Evolutionary conservation across 2,329 filamentous ascomycete genomes (phyloP).

Genomic region (Apiospora marii): DNA sequence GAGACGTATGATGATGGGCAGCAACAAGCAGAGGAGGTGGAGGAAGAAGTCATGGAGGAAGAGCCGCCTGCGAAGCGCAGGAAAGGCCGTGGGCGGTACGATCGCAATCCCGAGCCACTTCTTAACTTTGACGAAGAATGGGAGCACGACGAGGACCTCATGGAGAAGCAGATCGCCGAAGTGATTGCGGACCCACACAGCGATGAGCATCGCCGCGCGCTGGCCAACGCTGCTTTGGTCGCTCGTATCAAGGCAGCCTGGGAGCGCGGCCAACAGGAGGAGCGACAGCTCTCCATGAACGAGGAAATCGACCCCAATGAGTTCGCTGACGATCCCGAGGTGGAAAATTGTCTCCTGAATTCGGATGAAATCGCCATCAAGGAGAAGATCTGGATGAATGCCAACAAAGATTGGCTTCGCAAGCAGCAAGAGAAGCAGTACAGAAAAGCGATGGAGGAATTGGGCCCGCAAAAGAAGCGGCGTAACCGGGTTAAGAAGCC

Average conservation of each 20-base stretch:
- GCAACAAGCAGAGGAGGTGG: slow-evolving; percentile 51
- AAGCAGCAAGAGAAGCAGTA: slow-evolving; percentile 85
- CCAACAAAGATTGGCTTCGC: slow-evolving; percentile 93
- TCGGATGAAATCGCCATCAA: slow-evolving; percentile 81
- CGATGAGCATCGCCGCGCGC: slow-evolving; percentile 61
- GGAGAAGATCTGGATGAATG: slow-evolving; percentile 91
- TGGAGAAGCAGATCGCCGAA: slow-evolving; percentile 75
- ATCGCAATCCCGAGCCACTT: slow-evolving; percentile 45
- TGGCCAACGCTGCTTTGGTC: slow-evolving; percentile 65
- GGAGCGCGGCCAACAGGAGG: slow-evolving; percentile 57
- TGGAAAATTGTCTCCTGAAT: slow-evolving; percentile 78
- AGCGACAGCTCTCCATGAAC: slow-evolving; percentile 61
- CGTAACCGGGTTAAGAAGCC: slow-evolving; percentile 58
- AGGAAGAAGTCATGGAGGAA: slow-evolving; percentile 27
- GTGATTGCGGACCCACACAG: slow-evolving; percentile 70
- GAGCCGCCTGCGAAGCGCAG: slow-evolving; percentile 21
- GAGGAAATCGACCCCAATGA: slow-evolving; percentile 79
- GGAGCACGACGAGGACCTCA: slow-evolving; percentile 67
- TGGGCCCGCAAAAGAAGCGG: slow-evolving; percentile 62
- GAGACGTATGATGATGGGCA: slow-evolving; percentile 45
- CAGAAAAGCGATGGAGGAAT: slow-evolving; percentile 68
- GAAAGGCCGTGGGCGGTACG: slow-evolving; percentile 40
- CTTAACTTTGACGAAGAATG: slow-evolving; percentile 69
- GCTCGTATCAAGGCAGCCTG: slow-evolving; percentile 62
- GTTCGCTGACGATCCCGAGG: slow-evolving; percentile 89